Conservation (phyloP, 2,329 filamentous ascomycete species). For the Fusarium napiforme region DNA sequence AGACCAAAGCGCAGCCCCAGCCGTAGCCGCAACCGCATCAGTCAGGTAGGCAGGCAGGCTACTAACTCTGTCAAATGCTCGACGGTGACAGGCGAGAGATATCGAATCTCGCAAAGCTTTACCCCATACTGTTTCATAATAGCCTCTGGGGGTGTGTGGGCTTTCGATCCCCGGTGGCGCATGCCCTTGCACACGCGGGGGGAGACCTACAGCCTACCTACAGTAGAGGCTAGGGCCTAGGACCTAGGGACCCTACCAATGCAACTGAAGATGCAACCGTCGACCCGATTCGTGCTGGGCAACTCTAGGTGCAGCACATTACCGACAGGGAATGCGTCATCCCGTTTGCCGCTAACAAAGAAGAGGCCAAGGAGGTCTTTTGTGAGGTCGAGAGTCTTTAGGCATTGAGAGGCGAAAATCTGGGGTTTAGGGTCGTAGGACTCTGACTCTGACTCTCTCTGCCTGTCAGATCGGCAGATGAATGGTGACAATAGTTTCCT, state of each 20-base stretch:
- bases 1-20: background rate
- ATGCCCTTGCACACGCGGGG: conserved; percentile 7
- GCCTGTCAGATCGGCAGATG: conserved; percentile 12
- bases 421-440: conserved; percentile 4
- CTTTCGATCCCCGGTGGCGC: conserved; percentile 21
- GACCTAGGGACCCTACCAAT: conserved; percentile 17
- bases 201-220: background rate
- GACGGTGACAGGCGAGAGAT: conserved; percentile 43
- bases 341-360: conserved; percentile 33
- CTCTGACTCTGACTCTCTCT: background rate
- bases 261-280: background rate
- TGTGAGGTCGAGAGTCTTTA: background rate
- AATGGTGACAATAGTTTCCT: conserved; percentile 24
- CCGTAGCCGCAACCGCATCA: background rate
- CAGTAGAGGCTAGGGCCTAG: background rate
- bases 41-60: background rate
- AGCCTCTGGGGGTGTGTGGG: conserved; percentile 26
- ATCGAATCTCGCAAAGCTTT: conserved; percentile 36
- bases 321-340: conserved; percentile 47
- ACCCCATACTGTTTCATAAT: conserved; percentile 49
- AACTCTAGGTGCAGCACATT: conserved; percentile 22
- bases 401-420: conserved; percentile 19
- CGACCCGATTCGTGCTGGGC: conserved; percentile 37
- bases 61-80: conserved; percentile 17
- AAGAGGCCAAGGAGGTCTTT: background rate